Base-by-base conservation (phyloP, 2,329 filamentous ascomycete species). In the Furcasterigmium furcatum region DNA sequence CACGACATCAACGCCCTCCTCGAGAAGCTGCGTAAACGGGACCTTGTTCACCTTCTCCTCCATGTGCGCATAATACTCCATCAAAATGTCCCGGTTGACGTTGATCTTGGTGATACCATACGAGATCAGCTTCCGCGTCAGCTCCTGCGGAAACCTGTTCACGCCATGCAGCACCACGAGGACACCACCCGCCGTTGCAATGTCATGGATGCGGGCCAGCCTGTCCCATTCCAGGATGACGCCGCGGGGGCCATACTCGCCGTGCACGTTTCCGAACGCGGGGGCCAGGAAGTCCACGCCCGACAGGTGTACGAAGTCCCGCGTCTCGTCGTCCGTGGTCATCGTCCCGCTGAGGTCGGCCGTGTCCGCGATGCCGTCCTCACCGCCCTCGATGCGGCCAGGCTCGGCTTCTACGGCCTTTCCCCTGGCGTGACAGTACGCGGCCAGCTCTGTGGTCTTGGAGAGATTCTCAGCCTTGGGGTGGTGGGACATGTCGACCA, bases 401-500 rank as follows among this genome's bases (percentile, higher is more conserved):
- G 82, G 83, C 58, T 88, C 84, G 1, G 82, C 83, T 60, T 87
- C 84, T 3, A 81, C 84, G 3, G 80, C 74, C 48, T 87, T 85
- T 2, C 81, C 80, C 21, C 74, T 69, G 49, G 66, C 76, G 57
- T 85, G 75, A 57, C 83, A 84, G 55, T 82, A 79, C 16, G 64
- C 64, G 3, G 82, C 80, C 41, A 87, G 64, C 48, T 84, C 78
- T 42, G 70, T 72, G 13, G 82, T 87, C 58, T 76, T 72, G 4
- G 72, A 68, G 29, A 89, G 68, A 58, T 88, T 89, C 66, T 88
- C 84, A 44, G 76, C 82, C 54, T 82, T 82, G 53, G 86, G 82
- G 57, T 85, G 81, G 59, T 88, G 85, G 47, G 74, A 80, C 84
- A 89, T 89, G 63, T 89, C 86, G 0, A 88, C 80, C 85, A 89